phyloP scores from a whole-genome alignment of 179 eudicot genomes.

The Beta lomatogona region DNA sequence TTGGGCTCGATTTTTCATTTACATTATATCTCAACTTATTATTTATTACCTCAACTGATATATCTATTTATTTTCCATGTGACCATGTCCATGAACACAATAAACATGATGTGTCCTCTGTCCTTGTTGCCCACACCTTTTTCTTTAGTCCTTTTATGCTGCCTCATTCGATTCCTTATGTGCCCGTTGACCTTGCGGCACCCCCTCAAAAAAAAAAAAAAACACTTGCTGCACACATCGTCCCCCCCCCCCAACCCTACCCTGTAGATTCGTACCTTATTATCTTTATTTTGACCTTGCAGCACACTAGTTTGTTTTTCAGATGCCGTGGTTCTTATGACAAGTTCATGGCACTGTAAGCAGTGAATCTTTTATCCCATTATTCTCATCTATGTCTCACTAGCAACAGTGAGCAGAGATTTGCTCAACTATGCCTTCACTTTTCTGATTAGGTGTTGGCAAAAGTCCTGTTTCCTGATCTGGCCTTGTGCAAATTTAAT shows the following conservation, averaged over 20 bases:
- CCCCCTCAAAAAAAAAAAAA: no score
- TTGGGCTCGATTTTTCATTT: no score
- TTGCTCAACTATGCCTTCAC: neutral
- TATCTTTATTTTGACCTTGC: neutral
- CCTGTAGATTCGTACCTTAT: neutral
- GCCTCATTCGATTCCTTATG: neutral
- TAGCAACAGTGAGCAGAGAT: neutral
- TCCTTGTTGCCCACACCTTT: slow-evolving; percentile 8
- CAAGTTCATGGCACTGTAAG: neutral
- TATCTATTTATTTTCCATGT: no score
- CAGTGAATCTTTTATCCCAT: neutral
- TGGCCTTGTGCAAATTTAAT: neutral
- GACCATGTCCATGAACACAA: no score
- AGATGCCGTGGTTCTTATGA: neutral
- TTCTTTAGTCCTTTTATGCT: neutral
- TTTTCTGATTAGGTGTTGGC: neutral
- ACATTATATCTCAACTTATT: no score
- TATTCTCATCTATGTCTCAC: neutral
- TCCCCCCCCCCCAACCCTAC: neutral
- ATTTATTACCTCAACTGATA: no score
- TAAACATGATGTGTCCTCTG: neutral
- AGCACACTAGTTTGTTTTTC: neutral
- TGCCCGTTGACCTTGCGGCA: slow-evolving; percentile 3
- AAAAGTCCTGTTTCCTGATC: neutral
- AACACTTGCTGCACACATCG: neutral